Evolutionary conservation across 2,329 filamentous ascomycete species (phyloP).

Genomic region (Penicillium capsulatum): DNA sequence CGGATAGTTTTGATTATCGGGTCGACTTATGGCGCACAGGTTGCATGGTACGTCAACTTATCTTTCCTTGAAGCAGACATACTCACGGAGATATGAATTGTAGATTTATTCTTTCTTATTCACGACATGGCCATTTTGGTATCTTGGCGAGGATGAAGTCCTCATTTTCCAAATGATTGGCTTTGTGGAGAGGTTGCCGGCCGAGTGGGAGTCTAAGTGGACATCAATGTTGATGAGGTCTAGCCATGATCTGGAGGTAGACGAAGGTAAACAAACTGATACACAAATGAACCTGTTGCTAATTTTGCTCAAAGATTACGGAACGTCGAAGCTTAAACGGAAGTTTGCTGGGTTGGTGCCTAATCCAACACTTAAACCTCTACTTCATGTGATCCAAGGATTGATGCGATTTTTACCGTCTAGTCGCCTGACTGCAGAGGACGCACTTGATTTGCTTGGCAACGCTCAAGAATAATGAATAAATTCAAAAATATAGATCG

Average conservation of each 20-base stretch:
- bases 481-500: not conserved
- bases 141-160: slow-evolving; percentile 14
- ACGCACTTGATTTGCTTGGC: slow-evolving; percentile 16
- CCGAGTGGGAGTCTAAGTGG: slow-evolving; percentile 20
- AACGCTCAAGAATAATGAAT: not conserved
- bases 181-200: slow-evolving; percentile 18
- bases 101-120: slow-evolving; percentile 25
- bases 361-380: slow-evolving; percentile 13
- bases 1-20: slow-evolving; percentile 25
- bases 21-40: slow-evolving; percentile 33
- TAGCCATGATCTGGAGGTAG: slow-evolving; percentile 3
- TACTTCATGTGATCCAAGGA: slow-evolving; percentile 18
- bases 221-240: slow-evolving; percentile 9
- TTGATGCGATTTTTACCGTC: slow-evolving; percentile 23
- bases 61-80: slow-evolving; percentile 2
- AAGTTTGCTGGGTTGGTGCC: slow-evolving; percentile 12
- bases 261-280: slow-evolving; percentile 4
- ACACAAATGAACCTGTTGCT: slow-evolving; percentile 4
- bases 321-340: slow-evolving; percentile 13
- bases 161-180: slow-evolving; percentile 21
- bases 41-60: slow-evolving; percentile 20
- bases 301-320: slow-evolving; percentile 9
- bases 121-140: slow-evolving; percentile 14
- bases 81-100: slow-evolving; percentile 4
- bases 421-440: slow-evolving; percentile 16